Conservation (phyloP, 352 stramenopile species). For the Thalassiosira livingstoniorum region DNA sequence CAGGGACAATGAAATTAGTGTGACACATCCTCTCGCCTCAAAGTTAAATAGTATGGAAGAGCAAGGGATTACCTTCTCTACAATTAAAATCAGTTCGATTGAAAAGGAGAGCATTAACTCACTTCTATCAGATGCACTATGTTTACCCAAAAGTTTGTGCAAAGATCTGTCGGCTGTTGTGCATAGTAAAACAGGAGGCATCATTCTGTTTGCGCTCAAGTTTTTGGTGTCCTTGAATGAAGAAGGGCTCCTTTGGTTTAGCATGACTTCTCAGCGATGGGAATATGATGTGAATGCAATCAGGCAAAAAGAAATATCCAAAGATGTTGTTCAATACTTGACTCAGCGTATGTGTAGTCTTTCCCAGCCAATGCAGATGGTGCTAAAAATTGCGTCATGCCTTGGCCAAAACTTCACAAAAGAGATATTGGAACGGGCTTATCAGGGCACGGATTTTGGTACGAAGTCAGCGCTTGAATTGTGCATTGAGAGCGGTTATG, state of each 20-base stretch:
- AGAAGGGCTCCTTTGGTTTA: constrained; percentile 51
- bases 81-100: constrained; percentile 36
- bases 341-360: constrained; percentile 30
- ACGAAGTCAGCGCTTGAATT: constrained; percentile 15
- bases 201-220: constrained; percentile 45
- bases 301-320: constrained; percentile 21
- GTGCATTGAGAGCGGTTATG: not conserved
- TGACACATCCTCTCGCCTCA: constrained; percentile 14
- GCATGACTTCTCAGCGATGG: constrained; percentile 39
- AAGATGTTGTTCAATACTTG: constrained; percentile 5
- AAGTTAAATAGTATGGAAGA: constrained; percentile 31
- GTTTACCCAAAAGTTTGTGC: constrained; percentile 34
- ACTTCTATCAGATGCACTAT: constrained; percentile 38
- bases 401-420: constrained; percentile 35
- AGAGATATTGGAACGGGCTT: constrained; percentile 25
- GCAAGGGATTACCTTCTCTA: constrained; percentile 18
- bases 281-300: constrained; percentile 44
- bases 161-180: constrained; percentile 33
- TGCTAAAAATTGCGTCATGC: constrained; percentile 45
- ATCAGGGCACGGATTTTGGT: constrained; percentile 17
- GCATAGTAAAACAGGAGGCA: constrained; percentile 39
- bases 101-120: constrained; percentile 36
- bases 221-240: constrained; percentile 54
- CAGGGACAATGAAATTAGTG: constrained; percentile 35
- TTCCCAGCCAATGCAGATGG: constrained; percentile 24